Conservation (phyloP, 176 grass and related monocot genomes). For the Zoysia pacifica region DNA sequence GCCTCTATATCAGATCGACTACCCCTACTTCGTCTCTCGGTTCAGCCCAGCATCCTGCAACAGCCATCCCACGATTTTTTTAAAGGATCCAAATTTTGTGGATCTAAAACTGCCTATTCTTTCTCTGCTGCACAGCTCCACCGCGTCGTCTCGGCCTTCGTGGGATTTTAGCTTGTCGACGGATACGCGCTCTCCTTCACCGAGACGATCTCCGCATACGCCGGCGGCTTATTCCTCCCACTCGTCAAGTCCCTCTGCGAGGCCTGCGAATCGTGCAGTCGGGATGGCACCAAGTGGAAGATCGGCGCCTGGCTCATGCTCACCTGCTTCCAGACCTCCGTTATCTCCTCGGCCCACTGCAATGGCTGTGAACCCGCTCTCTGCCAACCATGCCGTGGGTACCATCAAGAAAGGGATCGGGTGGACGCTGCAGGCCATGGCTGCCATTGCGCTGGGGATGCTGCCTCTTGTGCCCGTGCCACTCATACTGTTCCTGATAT, state of each 20-base stretch:
- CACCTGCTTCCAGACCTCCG: conserved; percentile 96
- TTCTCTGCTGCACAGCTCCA: too few relatives aligned
- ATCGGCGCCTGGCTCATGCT: conserved; percentile 98
- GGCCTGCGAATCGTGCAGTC: conserved; percentile 71
- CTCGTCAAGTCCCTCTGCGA: conserved; percentile 81
- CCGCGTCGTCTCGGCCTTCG: conserved; percentile 74
- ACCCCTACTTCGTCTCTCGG: too few relatives aligned
- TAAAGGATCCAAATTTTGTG: too few relatives aligned
- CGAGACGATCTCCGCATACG: conserved; percentile 80
- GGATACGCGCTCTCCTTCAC: conserved; percentile 90
- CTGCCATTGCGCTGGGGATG: conserved; percentile 77
- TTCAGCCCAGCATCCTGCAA: too few relatives aligned
- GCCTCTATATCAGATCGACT: too few relatives aligned
- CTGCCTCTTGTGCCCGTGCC: conserved; percentile 79
- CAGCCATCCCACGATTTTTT: too few relatives aligned
- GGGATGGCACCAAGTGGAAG: conserved; percentile 71
- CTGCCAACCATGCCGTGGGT: conserved; percentile 69
- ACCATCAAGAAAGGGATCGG: conserved; percentile 77
- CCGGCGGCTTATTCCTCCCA: conserved; percentile 84
- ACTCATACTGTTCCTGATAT: conserved; percentile 75
- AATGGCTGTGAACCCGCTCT: conserved; percentile 89
- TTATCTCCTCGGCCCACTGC: conserved; percentile 77
- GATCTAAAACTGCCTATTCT: too few relatives aligned
- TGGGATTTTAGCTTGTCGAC: conserved; percentile 74
- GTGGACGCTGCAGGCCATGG: conserved; percentile 95